Evolutionary conservation across 2,329 filamentous ascomycete species (phyloP), one percentile per base, ranked within the genome.

Genomic region (Thelonectria blattea): DNA sequence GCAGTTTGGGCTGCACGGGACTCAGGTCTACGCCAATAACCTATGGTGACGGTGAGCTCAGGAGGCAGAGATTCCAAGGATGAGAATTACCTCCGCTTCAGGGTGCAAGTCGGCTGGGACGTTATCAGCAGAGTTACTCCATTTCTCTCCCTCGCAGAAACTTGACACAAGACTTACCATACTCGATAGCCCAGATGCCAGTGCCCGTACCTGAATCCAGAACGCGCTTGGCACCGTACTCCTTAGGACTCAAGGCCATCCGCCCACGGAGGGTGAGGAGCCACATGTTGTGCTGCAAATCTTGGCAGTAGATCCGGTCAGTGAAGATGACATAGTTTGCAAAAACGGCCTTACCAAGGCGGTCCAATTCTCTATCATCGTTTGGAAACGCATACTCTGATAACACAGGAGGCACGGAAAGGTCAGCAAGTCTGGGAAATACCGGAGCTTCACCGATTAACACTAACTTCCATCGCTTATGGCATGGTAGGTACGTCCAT

Each of bases 11-110:
- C 24, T 61, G 58, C 5, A 57, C 50, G 15, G 58, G 58, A 17
- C 58, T 61, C 18, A 61, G 49, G 15, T 57, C 58, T 30, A 57
- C 50, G 1, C 58, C 54, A 41, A 61, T 34, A n/a, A 61, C 58
- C 50, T 61, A 20, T 37, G 12, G 24, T 17, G n/a, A 27, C 47
- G 9, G 41, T 30, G 47, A 15, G 12, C 41, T 3, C 14, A 11
- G 8, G 10, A 34, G 34, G 24, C 18, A 42, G n/a, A 15, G 34
- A 15, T 43, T 43, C 4, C 3, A n/a, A 24, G 2, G 12, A 34
- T 5, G 9, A 6, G 3, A 18, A 52, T 37, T 37, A 61, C 58
- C 58, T 61, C 52, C 10, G 58, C 27, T 18, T 61, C 43, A 10
- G 58, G 58, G 45, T 52, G 53, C 9, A 27, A 24, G 30, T 61